A percentile compares a stretch with the other conserved stretches of the same genome.
Conservation (phyloP, 164 flowering plant genomes). For the Stephania yunnanensis region DNA sequence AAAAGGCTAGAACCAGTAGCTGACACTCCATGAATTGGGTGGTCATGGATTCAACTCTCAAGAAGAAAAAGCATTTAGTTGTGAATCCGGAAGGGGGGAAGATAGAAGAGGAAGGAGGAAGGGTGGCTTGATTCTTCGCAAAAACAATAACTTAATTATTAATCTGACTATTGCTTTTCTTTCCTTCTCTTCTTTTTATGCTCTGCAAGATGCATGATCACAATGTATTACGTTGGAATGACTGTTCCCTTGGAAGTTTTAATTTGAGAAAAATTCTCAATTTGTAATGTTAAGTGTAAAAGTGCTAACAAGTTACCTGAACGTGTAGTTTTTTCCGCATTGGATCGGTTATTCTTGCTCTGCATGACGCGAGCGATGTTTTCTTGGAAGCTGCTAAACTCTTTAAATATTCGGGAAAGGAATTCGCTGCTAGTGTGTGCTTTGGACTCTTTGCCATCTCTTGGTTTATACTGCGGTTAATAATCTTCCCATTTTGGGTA, state of each 20-base stretch:
- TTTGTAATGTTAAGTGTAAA: neutral
- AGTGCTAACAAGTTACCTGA: neutral
- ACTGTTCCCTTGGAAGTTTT: neutral
- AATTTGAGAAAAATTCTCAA: neutral
- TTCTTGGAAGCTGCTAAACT: conserved; percentile 86
- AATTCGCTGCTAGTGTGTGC: conserved; percentile 67
- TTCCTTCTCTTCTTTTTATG: neutral
- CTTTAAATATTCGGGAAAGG: conserved; percentile 73
- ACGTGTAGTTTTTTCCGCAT: conserved; percentile 67
- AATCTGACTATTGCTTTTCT: too few relatives aligned
- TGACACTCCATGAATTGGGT: too few relatives aligned
- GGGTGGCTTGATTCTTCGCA: too few relatives aligned
- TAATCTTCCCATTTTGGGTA: conserved; percentile 82
- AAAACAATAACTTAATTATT: too few relatives aligned
- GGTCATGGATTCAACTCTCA: too few relatives aligned
- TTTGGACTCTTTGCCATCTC: conserved; percentile 80
- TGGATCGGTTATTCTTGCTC: conserved; percentile 70
- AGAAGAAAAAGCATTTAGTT: too few relatives aligned
- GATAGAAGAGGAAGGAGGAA: too few relatives aligned
- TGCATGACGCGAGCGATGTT: conserved; percentile 89
- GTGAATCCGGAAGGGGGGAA: too few relatives aligned
- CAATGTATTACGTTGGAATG: neutral
- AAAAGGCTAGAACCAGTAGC: too few relatives aligned
- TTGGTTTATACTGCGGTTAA: conserved; percentile 71
- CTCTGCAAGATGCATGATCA: neutral